Evolutionary conservation across 2,329 filamentous ascomycete genomes (phyloP).

Genomic region (Venturia asperata): DNA sequence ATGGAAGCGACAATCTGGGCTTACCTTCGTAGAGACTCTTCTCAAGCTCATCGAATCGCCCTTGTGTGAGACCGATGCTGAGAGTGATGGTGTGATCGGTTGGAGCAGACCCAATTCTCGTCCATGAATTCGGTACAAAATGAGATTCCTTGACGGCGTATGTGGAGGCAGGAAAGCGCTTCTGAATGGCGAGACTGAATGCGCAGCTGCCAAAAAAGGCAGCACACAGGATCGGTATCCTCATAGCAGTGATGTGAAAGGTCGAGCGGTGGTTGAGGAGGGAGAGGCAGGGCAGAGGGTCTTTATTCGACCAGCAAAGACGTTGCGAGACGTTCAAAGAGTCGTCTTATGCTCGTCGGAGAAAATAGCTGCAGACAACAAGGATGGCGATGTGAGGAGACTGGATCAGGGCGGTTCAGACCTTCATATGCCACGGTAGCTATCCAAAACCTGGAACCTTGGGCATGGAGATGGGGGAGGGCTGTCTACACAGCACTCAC

Average conservation of each 20-base stretch:
- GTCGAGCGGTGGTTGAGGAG: not conserved
- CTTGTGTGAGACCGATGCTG: conserved; percentile 53
- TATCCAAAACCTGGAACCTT: not conserved
- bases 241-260: not conserved
- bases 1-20: not conserved
- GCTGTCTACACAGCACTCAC: not conserved
- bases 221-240: not conserved
- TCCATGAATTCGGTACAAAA: conserved; percentile 46
- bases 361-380: not conserved
- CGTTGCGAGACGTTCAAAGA: not conserved
- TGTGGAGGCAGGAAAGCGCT: conserved; percentile 19
- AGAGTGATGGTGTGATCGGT: conserved; percentile 45
- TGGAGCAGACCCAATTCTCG: conserved; percentile 40
- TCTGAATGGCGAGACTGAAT: not conserved
- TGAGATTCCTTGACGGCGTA: conserved; percentile 53
- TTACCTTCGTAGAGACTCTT: conserved; percentile 47
- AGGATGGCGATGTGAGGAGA: not conserved
- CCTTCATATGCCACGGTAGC: not conserved
- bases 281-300: not conserved
- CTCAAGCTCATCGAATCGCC: conserved; percentile 49
- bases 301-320: not conserved
- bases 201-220: not conserved
- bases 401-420: not conserved
- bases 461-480: not conserved
- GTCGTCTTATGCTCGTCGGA: not conserved